Evolutionary conservation across 306 rosid genomes (phyloP).

Genomic region (Dryas octopetala): DNA sequence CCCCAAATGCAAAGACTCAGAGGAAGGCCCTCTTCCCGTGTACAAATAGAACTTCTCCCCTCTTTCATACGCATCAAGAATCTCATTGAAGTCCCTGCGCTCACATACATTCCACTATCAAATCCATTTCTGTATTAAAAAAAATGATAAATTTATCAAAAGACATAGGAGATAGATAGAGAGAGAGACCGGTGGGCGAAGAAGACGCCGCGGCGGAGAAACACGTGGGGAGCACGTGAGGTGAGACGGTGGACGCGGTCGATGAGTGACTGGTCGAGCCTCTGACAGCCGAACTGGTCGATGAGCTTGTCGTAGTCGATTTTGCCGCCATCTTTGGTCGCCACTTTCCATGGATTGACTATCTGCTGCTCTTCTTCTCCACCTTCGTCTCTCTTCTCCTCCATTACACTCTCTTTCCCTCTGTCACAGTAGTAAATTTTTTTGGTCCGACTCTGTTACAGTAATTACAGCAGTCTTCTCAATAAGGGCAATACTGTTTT

Average conservation of each 20-base stretch:
- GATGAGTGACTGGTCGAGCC: slow-evolving; percentile 55
- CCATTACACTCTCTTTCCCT: slow-evolving; percentile 18
- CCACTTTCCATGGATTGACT: slow-evolving; percentile 85
- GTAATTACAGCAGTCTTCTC: too few relatives aligned
- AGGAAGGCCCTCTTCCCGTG: slow-evolving; percentile 92
- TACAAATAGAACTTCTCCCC: slow-evolving; percentile 89
- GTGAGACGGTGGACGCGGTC: slow-evolving; percentile 70
- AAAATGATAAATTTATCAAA: background rate
- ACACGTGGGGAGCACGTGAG: slow-evolving; percentile 66
- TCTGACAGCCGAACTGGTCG: slow-evolving; percentile 88
- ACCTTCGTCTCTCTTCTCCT: slow-evolving; percentile 15
- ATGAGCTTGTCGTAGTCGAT: slow-evolving; percentile 91
- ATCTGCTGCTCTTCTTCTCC: slow-evolving; percentile 36
- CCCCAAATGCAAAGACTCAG: slow-evolving; percentile 91
- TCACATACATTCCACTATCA: background rate
- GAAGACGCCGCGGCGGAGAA: slow-evolving; percentile 93
- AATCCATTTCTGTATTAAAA: background rate
- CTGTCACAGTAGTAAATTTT: too few relatives aligned
- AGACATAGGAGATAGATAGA: background rate
- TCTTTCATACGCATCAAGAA: slow-evolving; percentile 66
- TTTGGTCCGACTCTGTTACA: too few relatives aligned
- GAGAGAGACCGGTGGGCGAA: slow-evolving; percentile 72
- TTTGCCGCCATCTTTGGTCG: slow-evolving; percentile 70
- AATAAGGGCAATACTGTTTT: too few relatives aligned
- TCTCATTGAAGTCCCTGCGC: slow-evolving; percentile 66